Percentiles rank a stretch among this genome's conserved stretches.
These are phyloP conservation scores for Trichocomaceae sp. DNA, from an alignment of 2,329 filamentous ascomycete species.

Conservation along the genomic window DNA sequence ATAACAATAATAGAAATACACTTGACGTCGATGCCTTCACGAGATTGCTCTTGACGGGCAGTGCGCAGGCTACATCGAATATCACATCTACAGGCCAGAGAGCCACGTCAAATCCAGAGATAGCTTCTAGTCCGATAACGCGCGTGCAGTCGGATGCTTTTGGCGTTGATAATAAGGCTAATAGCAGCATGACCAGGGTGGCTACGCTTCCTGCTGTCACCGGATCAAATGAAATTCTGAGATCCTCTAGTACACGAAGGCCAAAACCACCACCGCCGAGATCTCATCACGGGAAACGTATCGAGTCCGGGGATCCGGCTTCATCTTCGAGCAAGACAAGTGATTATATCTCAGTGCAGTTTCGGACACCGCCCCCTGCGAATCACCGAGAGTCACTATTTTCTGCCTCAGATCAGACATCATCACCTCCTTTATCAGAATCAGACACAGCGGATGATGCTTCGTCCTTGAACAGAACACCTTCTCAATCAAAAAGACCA, in stretches of 20 bases:
- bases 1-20: constrained; percentile 31
- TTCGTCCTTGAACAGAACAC: constrained; percentile 25
- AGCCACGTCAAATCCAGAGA: constrained; percentile 4
- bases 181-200: constrained; percentile 11
- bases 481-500: constrained; percentile 36
- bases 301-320: constrained; percentile 42
- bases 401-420: constrained; percentile 46
- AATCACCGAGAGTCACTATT: constrained; percentile 51
- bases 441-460: neutral
- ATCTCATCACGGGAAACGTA: constrained; percentile 70
- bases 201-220: constrained; percentile 51
- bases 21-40: constrained; percentile 75
- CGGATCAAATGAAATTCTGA: constrained; percentile 42
- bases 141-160: neutral
- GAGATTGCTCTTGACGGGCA: constrained; percentile 67
- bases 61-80: constrained; percentile 34
- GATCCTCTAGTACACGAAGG: constrained; percentile 36
- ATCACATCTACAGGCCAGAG: neutral
- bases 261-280: constrained; percentile 67
- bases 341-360: neutral
- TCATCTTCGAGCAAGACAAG: constrained; percentile 11
- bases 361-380: constrained; percentile 1
- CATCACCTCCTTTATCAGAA: constrained; percentile 25
- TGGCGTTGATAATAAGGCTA: neutral
- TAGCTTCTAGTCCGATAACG: neutral